Percentiles rank a stretch among this genome's conserved stretches.
phyloP scores from a whole-genome alignment of 495 filamentous ascomycete species.

The Neurospora sublineolata region DNA sequence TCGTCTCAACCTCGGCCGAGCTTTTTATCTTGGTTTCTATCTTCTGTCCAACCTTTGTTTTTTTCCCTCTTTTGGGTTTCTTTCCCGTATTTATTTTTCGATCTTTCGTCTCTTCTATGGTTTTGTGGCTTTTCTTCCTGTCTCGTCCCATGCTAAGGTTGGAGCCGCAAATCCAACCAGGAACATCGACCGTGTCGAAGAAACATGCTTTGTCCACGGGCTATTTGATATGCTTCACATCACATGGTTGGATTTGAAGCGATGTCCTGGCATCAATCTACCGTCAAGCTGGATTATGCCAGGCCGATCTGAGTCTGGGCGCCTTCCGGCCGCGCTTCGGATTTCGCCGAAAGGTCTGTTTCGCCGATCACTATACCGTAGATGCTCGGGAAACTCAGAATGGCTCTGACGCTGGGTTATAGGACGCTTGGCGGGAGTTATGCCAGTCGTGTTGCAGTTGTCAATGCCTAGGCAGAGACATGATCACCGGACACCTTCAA shows the following conservation, averaged over 20 bases:
- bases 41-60: background rate
- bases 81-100: background rate
- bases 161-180: background rate
- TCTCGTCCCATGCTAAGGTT: background rate
- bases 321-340: constrained; percentile 2
- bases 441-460: background rate
- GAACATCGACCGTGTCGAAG: background rate
- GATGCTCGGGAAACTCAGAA: background rate
- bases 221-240: background rate
- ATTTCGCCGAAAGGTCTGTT: constrained; percentile 9
- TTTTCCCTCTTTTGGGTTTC: background rate
- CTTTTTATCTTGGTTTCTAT: background rate
- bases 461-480: background rate
- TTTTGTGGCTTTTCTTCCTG: background rate
- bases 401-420: background rate
- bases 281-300: background rate
- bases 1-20: background rate
- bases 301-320: constrained; percentile 5
- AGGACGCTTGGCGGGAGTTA: background rate
- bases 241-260: background rate
- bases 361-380: background rate
- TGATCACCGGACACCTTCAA: background rate
- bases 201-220: background rate
- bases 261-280: background rate
- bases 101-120: background rate